Evolutionary conservation across 2,329 filamentous ascomycete species (phyloP).

Genomic region (Aureobasidium uvarum): DNA sequence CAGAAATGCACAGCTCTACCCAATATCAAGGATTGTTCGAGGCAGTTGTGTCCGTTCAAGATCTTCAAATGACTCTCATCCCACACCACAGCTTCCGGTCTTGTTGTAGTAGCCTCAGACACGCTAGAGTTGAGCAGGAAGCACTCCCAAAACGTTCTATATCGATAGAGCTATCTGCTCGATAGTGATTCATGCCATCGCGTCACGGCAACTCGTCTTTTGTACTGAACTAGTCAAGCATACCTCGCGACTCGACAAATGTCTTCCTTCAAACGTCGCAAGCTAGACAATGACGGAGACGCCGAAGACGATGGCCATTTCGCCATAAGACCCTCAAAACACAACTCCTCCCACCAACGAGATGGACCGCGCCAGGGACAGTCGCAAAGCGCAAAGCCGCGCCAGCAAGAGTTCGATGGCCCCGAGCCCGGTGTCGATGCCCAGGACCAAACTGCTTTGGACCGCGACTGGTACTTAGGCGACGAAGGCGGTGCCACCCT

Average conservation of each 20-base stretch:
- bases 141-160: not conserved
- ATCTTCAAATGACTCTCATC: no score
- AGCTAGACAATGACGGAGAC: conserved; percentile 50
- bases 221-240: not conserved
- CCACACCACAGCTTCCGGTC: no score
- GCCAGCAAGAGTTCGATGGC: conserved; percentile 60
- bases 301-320: conserved; percentile 54
- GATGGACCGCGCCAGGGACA: conserved; percentile 31
- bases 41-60: not conserved
- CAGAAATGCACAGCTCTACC: not conserved
- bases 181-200: not conserved
- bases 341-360: conserved; percentile 11
- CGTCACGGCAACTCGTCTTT: conserved; percentile 4
- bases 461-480: conserved; percentile 89
- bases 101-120: no score
- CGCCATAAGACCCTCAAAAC: conserved; percentile 52
- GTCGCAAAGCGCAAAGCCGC: conserved; percentile 43
- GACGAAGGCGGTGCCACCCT: conserved; percentile 84
- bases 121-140: no score
- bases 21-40: not conserved
- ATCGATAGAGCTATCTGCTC: not conserved
- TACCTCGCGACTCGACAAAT: conserved; percentile 9
- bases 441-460: conserved; percentile 71
- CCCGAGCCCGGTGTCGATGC: conserved; percentile 60
- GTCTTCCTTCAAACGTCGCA: conserved; percentile 55